A percentile compares a stretch with the other conserved stretches of the same genome.
Evolutionary conservation across 176 grass and related monocot species (phyloP).

Genomic region (Thinopyrum elongatum): DNA sequence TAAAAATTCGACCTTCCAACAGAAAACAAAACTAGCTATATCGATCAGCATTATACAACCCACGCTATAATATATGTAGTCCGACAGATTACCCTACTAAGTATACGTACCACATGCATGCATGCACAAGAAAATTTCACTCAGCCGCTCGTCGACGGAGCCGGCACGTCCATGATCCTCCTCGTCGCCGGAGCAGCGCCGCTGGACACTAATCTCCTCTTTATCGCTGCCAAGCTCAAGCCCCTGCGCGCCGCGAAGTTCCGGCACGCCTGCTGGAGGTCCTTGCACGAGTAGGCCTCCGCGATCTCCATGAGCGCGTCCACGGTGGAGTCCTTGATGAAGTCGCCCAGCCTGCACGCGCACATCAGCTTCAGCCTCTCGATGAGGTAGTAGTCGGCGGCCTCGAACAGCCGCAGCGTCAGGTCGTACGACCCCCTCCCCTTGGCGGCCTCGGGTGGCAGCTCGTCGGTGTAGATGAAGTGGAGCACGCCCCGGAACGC

Average conservation of each 20-base stretch:
- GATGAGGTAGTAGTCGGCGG: slow-evolving; percentile 40
- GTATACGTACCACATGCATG: background rate
- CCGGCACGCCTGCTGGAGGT: slow-evolving; percentile 20
- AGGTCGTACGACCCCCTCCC: background rate
- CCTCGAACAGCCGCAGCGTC: slow-evolving; percentile 32
- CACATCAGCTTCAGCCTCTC: slow-evolving; percentile 44
- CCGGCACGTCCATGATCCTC: background rate
- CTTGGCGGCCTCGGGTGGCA: background rate
- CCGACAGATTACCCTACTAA: background rate
- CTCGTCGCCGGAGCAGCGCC: background rate
- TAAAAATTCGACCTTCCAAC: background rate
- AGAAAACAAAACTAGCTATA: background rate
- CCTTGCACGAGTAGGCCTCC: slow-evolving; percentile 18
- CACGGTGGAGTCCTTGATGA: slow-evolving; percentile 21
- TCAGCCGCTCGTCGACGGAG: background rate
- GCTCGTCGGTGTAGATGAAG: slow-evolving; percentile 43
- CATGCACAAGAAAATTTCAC: background rate
- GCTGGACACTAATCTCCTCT: background rate
- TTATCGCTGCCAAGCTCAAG: background rate
- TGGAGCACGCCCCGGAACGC: slow-evolving; percentile 42
- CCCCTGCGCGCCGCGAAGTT: background rate
- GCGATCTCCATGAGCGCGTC: slow-evolving; percentile 15
- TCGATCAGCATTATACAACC: background rate
- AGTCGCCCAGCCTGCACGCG: slow-evolving; percentile 5
- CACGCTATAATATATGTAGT: background rate